Conservation (phyloP, 805 yeast genomes). For the Metschnikowia picachoensis region DNA sequence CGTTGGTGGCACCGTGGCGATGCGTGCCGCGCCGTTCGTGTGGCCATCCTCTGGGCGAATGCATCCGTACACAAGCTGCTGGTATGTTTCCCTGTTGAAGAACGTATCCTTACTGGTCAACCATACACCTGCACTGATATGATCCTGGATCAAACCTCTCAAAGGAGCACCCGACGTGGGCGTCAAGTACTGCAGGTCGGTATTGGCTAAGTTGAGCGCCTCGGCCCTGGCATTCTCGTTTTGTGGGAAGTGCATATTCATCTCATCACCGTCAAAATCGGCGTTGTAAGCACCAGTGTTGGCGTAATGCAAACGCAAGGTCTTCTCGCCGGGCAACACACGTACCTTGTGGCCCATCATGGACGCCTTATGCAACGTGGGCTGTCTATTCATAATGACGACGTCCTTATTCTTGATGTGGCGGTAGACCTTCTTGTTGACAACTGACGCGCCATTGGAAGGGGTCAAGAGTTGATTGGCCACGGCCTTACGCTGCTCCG, state of each 20-base stretch:
- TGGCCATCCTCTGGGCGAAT: conserved; percentile 97
- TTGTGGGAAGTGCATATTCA: conserved; percentile 99
- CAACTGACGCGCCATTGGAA: conserved; percentile 52
- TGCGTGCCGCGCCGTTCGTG: conserved; percentile 57
- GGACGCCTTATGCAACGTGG: conserved; percentile 97
- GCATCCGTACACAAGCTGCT: conserved; percentile 90
- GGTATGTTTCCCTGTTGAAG: conserved; percentile 87
- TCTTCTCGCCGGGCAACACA: conserved; percentile 96
- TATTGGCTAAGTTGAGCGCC: conserved; percentile 90
- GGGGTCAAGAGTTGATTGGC: conserved; percentile 96
- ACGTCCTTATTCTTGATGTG: conserved; percentile 94
- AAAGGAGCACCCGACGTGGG: conserved; percentile 98
- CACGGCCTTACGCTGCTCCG: conserved; percentile 90
- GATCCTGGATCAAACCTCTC: conserved; percentile 98
- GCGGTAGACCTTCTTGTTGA: conserved; percentile 90
- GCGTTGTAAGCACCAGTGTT: conserved; percentile 99
- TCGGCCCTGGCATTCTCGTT: conserved; percentile 96
- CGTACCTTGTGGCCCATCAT: conserved; percentile 99
- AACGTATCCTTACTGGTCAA: conserved; percentile 88
- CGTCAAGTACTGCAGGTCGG: conserved; percentile 95
- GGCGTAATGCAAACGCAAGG: conserved; percentile 94
- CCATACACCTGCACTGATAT: conserved; percentile 99
- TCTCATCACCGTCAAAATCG: conserved; percentile 99
- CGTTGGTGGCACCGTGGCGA: conserved; percentile 86
- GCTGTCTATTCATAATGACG: conserved; percentile 98